These are phyloP conservation scores for Lasiodiplodia sp. DNA, from an alignment of 2,329 filamentous ascomycete genomes.

Conservation along the genomic window DNA sequence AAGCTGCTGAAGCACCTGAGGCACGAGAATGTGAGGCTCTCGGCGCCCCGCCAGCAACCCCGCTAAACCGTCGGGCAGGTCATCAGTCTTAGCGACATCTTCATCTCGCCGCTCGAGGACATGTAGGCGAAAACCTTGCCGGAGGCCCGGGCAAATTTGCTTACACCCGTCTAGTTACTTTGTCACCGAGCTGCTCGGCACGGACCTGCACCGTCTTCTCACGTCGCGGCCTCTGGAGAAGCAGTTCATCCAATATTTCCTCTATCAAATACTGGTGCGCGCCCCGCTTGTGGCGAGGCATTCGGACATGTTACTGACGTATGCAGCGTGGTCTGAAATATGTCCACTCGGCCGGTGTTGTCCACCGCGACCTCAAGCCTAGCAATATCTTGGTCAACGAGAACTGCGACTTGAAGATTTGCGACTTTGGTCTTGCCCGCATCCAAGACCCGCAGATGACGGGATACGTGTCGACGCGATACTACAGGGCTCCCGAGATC, in stretches of 20 bases:
- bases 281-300: constrained; percentile 6
- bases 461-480: constrained; percentile 96
- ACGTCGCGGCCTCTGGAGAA: constrained; percentile 97
- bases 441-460: constrained; percentile 99
- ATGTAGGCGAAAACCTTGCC: constrained; percentile 69
- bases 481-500: constrained; percentile 98
- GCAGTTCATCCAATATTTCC: constrained; percentile 99
- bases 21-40: constrained; percentile 83
- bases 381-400: constrained; percentile 99
- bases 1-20: constrained; percentile 96
- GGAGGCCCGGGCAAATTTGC: constrained; percentile 1
- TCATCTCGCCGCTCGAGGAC: constrained; percentile 98
- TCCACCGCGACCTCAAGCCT: constrained; percentile 96
- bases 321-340: constrained; percentile 93
- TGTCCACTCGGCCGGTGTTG: constrained; percentile 96
- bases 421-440: constrained; percentile 95
- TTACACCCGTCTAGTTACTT: constrained; percentile 74
- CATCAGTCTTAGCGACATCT: constrained; percentile 98
- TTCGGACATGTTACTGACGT: constrained; percentile 36
- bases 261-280: constrained; percentile 96
- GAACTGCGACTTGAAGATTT: constrained; percentile 99
- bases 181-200: constrained; percentile 95
- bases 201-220: constrained; percentile 92
- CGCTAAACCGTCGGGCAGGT: constrained; percentile 59
- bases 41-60: neutral